Conservation (phyloP, 2,329 filamentous ascomycete genomes). For the Pyrenophora tritici-repentis region DNA sequence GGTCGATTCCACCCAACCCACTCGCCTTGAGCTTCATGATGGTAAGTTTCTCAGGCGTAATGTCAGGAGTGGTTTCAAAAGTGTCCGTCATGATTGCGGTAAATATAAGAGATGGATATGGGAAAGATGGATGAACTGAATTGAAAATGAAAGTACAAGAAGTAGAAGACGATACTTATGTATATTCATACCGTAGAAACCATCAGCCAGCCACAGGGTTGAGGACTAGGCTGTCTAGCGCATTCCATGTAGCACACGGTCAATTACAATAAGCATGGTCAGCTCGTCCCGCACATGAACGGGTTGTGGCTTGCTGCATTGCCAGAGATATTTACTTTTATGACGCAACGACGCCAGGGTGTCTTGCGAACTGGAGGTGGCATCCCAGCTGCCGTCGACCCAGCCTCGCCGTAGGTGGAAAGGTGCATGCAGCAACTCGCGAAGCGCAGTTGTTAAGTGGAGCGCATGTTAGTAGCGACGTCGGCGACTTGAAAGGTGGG, state of each 20-base stretch:
- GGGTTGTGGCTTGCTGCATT: constrained; percentile 3
- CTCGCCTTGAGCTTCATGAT: constrained; percentile 30
- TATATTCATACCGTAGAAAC: constrained; percentile 7
- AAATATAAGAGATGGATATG: neutral
- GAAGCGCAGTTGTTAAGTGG: neutral
- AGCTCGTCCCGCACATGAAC: neutral
- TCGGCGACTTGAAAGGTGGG: constrained; percentile 12
- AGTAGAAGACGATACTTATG: constrained; percentile 10
- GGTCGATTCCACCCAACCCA: constrained; percentile 22
- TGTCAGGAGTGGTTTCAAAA: constrained; percentile 11
- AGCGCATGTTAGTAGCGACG: neutral
- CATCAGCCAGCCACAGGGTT: neutral
- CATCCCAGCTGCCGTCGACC: constrained; percentile 1
- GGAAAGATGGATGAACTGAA: neutral
- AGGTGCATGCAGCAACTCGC: constrained; percentile 6
- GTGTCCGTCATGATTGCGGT: constrained; percentile 7
- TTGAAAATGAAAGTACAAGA: neutral
- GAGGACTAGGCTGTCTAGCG: neutral
- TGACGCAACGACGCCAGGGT: constrained; percentile 5
- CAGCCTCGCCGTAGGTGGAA: constrained; percentile 2
- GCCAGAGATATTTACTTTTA: neutral
- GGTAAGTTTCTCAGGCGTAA: constrained; percentile 30
- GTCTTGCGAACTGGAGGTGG: neutral
- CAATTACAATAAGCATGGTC: neutral
- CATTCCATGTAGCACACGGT: neutral